Conservation (phyloP, 208 protist species). For the Tritrichomonas musculus region DNA sequence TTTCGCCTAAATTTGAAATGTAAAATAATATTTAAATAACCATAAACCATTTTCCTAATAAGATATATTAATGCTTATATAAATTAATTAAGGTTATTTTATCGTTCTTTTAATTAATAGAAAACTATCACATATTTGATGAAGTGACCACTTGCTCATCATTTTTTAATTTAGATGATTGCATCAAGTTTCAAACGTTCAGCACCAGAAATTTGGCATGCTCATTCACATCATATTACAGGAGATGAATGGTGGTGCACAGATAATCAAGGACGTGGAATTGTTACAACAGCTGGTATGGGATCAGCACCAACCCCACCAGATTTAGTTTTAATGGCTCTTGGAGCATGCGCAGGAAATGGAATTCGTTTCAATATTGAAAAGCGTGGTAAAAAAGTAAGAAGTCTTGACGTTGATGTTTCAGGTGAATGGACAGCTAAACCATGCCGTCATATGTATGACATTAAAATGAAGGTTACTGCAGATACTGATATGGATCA, state of each 20-base stretch:
- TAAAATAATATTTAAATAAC: no score
- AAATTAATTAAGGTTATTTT: no score
- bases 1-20: no score
- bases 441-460: not conserved
- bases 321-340: conserved; percentile 18
- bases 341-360: conserved; percentile 1
- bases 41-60: no score
- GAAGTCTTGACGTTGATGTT: not conserved
- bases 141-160: no score
- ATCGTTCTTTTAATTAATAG: no score
- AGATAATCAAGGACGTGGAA: not conserved
- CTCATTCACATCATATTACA: not conserved
- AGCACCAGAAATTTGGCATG: not conserved
- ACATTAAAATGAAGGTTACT: not conserved
- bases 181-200: not conserved
- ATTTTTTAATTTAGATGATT: not conserved
- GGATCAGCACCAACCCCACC: conserved; percentile 31
- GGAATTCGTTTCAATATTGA: not conserved
- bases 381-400: not conserved
- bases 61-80: no score
- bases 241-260: not conserved
- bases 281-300: not conserved
- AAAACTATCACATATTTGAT: no score
- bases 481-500: not conserved
- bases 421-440: not conserved